Conservation (phyloP, 768 basidiomycete genomes). For the Aureoboletus auriporus region DNA sequence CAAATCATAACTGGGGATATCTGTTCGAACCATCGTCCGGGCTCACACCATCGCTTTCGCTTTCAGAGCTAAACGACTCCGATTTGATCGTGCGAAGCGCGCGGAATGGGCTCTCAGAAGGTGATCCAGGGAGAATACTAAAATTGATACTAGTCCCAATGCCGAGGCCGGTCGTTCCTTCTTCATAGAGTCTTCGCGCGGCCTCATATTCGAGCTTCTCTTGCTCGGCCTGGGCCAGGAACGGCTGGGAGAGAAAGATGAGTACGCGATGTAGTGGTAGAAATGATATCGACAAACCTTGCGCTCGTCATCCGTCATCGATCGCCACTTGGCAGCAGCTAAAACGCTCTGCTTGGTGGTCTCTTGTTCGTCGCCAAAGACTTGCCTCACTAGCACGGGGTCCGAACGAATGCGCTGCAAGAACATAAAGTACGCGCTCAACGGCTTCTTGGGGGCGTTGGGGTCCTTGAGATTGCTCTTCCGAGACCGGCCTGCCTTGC, state of each 20-base stretch:
- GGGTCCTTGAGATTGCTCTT: constrained; percentile 96
- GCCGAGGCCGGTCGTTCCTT: constrained; percentile 64
- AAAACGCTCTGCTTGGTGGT: constrained; percentile 93
- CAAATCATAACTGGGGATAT: constrained; percentile 32
- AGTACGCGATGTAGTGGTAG: constrained; percentile 7
- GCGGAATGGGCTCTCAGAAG: constrained; percentile 42
- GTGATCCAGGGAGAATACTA: constrained; percentile 71
- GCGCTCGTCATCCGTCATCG: constrained; percentile 89
- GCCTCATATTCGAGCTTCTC: constrained; percentile 94
- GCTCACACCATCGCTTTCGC: constrained; percentile 61
- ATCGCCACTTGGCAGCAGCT: constrained; percentile 90
- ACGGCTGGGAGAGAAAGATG: constrained; percentile 54
- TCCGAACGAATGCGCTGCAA: constrained; percentile 85
- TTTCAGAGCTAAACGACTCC: constrained; percentile 62
- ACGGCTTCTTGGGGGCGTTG: constrained; percentile 93
- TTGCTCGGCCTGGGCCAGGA: constrained; percentile 88
- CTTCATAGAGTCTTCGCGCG: constrained; percentile 82
- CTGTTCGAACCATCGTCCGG: constrained; percentile 46
- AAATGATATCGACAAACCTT: constrained; percentile 51
- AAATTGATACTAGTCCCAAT: constrained; percentile 76
- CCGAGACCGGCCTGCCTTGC: constrained; percentile 88
- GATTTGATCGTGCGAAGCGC: constrained; percentile 47
- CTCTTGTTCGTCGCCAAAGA: constrained; percentile 89
- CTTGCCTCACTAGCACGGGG: constrained; percentile 64
- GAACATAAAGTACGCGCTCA: constrained; percentile 95